These are phyloP conservation scores for Trichoderma harzianum DNA, from an alignment of 2,329 filamentous ascomycete genomes.

Conservation along the genomic window DNA sequence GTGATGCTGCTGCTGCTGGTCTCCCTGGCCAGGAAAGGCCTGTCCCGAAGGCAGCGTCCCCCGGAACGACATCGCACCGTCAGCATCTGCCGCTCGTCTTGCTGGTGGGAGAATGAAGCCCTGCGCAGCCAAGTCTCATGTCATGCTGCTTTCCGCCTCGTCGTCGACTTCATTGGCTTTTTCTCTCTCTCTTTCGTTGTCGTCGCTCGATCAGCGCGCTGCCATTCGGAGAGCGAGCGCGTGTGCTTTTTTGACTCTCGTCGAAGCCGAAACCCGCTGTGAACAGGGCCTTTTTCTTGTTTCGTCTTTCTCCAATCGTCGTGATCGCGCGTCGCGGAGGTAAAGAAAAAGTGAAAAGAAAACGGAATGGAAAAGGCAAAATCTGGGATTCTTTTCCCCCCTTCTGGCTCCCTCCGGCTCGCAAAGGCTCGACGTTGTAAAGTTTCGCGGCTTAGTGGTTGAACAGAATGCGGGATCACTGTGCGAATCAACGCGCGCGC, in stretches of 20 bases:
- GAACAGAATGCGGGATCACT: background rate
- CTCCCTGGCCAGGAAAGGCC: slow-evolving; percentile 38
- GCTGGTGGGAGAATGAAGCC: slow-evolving; percentile 16
- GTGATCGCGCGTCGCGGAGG: background rate
- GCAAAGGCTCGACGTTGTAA: background rate
- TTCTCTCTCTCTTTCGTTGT: background rate
- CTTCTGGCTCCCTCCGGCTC: background rate
- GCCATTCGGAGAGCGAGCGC: background rate
- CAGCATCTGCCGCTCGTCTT: slow-evolving; percentile 20
- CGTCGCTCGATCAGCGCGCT: background rate
- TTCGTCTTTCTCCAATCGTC: background rate
- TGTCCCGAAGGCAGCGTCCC: slow-evolving; percentile 40
- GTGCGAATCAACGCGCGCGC: background rate
- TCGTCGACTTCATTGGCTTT: background rate
- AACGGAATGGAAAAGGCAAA: background rate
- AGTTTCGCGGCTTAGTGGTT: background rate
- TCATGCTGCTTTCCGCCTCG: slow-evolving; percentile 17
- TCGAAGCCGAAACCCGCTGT: background rate
- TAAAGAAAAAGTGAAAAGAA: background rate
- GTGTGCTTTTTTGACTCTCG: background rate
- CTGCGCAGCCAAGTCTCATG: slow-evolving; percentile 16
- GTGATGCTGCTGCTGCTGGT: slow-evolving; percentile 27
- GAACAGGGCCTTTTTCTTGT: background rate
- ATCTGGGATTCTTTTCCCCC: background rate
- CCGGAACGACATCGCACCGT: slow-evolving; percentile 32